A percentile compares a stretch with the other conserved stretches of the same genome.
Conservation (phyloP, 1,284 basidiomycete genomes). For the Vanrija sp. region DNA sequence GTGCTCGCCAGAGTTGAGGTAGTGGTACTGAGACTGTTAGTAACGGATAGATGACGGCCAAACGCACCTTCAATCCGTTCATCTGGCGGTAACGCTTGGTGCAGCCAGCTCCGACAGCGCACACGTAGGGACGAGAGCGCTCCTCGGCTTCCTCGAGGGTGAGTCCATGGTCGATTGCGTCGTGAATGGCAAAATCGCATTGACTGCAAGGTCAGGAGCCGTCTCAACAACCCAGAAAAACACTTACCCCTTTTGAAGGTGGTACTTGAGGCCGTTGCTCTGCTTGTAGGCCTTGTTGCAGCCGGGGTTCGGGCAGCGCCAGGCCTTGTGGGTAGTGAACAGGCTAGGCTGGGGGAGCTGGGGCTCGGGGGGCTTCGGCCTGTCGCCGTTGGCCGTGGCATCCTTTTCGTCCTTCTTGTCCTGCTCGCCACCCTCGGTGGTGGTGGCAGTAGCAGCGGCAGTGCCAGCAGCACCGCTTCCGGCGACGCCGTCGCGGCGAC, state of each 20-base stretch:
- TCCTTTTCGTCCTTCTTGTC: conserved; percentile 5
- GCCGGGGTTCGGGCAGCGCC: conserved; percentile 92
- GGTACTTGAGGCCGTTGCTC: conserved; percentile 93
- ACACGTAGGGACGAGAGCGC: conserved; percentile 75
- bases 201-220: conserved; percentile 60
- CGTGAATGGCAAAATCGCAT: conserved; percentile 81
- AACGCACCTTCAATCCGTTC: conserved; percentile 72
- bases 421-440: background rate
- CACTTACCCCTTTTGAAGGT: conserved; percentile 62
- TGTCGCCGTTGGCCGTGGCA: conserved; percentile 5
- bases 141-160: conserved; percentile 78
- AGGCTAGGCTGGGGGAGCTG: conserved; percentile 41
- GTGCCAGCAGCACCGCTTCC: conserved; percentile 1
- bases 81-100: conserved; percentile 95
- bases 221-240: background rate
- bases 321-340: conserved; percentile 70
- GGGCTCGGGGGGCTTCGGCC: conserved; percentile 23
- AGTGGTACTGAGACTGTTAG: conserved; percentile 67
- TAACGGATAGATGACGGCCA: background rate
- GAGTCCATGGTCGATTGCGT: conserved; percentile 63
- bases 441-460: conserved; percentile 2
- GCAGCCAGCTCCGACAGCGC: conserved; percentile 78
- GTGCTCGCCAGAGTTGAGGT: conserved; percentile 93
- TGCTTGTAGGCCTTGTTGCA: conserved; percentile 99
- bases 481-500: conserved; percentile 13